phyloP scores from a whole-genome alignment of 2,329 filamentous ascomycete genomes.

The Verticillium klebahnii region DNA sequence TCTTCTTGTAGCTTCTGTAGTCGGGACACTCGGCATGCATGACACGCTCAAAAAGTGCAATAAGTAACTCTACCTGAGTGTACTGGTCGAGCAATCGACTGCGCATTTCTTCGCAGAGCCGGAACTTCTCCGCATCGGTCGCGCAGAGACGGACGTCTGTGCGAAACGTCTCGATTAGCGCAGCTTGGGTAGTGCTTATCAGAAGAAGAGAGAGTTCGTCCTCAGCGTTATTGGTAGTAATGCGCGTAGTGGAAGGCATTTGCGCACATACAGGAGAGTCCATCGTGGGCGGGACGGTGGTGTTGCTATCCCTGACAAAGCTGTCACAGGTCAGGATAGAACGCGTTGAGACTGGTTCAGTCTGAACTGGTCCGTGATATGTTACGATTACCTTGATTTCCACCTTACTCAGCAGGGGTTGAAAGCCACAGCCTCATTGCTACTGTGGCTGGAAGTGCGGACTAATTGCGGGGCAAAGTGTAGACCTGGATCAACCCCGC shows the following conservation, averaged over 20 bases:
- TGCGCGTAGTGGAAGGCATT: no score
- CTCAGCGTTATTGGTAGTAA: no score
- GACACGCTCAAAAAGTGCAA: background rate
- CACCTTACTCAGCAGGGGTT: background rate
- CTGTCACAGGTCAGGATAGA: no score
- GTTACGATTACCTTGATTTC: background rate
- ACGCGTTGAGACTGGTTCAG: background rate
- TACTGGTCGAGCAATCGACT: background rate
- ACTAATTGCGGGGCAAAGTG: background rate
- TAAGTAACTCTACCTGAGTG: background rate
- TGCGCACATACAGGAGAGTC: no score
- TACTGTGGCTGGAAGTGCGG: background rate
- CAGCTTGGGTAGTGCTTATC: no score
- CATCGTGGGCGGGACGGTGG: no score
- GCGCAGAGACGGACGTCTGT: background rate
- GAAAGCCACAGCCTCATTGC: background rate
- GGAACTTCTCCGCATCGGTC: background rate
- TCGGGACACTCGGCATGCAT: background rate
- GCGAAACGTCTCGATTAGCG: no score
- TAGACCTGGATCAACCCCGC: background rate
- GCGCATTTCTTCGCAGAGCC: background rate
- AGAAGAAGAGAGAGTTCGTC: no score
- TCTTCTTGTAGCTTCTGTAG: background rate
- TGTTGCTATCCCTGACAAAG: no score
- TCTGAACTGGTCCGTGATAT: background rate